phyloP scores from a whole-genome alignment of 1,284 basidiomycete species.

The Moniliophthora roreri region DNA sequence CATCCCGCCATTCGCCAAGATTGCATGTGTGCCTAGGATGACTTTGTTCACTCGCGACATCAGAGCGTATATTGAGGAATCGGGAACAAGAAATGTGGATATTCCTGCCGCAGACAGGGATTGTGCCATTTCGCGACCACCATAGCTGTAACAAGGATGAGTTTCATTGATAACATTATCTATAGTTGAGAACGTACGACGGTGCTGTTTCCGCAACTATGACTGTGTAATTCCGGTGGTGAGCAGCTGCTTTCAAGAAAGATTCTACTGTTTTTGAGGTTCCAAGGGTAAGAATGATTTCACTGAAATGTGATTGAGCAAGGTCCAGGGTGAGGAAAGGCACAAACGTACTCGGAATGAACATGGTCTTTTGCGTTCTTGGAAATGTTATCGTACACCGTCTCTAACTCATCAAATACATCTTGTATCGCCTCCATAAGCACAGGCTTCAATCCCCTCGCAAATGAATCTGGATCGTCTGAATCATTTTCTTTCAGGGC shows the following conservation, averaged over 20 bases:
- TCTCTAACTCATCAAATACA: slow-evolving; percentile 93
- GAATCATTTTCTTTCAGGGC: slow-evolving; percentile 66
- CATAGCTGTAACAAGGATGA: slow-evolving; percentile 52
- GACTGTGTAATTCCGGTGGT: slow-evolving; percentile 92
- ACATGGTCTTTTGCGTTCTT: slow-evolving; percentile 96
- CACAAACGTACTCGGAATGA: slow-evolving; percentile 81
- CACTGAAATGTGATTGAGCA: slow-evolving; percentile 46
- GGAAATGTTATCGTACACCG: slow-evolving; percentile 92
- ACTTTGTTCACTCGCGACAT: slow-evolving; percentile 98
- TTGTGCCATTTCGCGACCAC: slow-evolving; percentile 84
- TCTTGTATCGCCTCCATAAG: slow-evolving; percentile 92
- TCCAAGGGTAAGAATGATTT: slow-evolving; percentile 96
- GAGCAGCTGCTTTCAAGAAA: slow-evolving; percentile 89
- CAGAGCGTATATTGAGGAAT: slow-evolving; percentile 92
- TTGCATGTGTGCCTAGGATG: slow-evolving; percentile 89
- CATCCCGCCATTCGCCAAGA: slow-evolving; percentile 95
- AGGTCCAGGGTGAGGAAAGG: slow-evolving; percentile 2
- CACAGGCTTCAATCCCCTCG: slow-evolving; percentile 69
- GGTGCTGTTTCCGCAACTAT: slow-evolving; percentile 96
- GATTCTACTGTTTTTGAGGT: slow-evolving; percentile 92
- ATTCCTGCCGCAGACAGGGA: slow-evolving; percentile 79
- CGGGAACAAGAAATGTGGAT: slow-evolving; percentile 93
- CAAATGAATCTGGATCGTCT: slow-evolving; percentile 74
- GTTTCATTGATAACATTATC: slow-evolving; percentile 6
- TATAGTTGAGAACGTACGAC: slow-evolving; percentile 50